These are phyloP conservation scores for Zygotorulaspora mrakii DNA, from an alignment of 1,139 yeast genomes.

Conservation along the genomic window DNA sequence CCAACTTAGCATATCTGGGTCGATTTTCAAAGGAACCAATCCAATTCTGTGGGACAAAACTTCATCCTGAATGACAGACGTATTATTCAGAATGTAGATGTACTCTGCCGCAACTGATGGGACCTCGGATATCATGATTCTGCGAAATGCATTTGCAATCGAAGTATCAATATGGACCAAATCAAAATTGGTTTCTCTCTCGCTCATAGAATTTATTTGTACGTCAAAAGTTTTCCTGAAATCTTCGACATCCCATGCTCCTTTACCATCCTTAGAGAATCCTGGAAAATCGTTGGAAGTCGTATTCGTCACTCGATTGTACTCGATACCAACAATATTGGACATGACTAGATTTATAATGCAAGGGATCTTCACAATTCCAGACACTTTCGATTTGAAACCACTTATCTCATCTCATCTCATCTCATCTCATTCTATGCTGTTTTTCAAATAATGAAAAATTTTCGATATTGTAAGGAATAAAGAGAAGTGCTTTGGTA, in stretches of 20 bases:
- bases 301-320: constrained; percentile 85
- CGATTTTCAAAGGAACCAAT: constrained; percentile 80
- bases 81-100: constrained; percentile 85
- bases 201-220: constrained; percentile 59
- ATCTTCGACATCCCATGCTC: constrained; percentile 80
- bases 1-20: constrained; percentile 86
- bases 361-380: too few relatives aligned
- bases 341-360: constrained; percentile 23
- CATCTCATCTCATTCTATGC: constrained; percentile 19
- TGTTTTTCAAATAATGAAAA: constrained; percentile 9
- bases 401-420: not conserved
- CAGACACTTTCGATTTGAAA: too few relatives aligned
- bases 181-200: constrained; percentile 80
- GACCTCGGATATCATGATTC: constrained; percentile 94
- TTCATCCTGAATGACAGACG: constrained; percentile 95
- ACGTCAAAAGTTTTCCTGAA: constrained; percentile 71
- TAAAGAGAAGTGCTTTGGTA: constrained; percentile 8
- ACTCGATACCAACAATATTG: constrained; percentile 82
- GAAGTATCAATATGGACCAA: constrained; percentile 84
- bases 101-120: constrained; percentile 95
- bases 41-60: constrained; percentile 95
- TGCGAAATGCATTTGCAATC: constrained; percentile 91
- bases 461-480: constrained; percentile 9
- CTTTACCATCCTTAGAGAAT: constrained; percentile 58
- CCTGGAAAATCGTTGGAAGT: constrained; percentile 91